phyloP scores from a whole-genome alignment of 345 rosid genomes.

The Euphorbia peplus region DNA sequence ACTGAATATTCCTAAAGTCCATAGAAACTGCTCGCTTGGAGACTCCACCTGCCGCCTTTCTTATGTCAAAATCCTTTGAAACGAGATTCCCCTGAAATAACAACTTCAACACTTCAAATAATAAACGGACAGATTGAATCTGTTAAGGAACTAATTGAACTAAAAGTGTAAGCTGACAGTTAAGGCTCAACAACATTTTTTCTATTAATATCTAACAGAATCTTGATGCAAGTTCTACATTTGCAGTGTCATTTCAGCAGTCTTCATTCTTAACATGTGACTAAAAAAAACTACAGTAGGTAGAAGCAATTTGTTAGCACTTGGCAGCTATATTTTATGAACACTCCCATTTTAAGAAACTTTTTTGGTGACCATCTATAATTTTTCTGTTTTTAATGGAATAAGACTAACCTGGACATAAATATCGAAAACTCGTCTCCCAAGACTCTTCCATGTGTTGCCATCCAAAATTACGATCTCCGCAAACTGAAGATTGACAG shows the following conservation, averaged over 20 bases:
- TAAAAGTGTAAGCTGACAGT: too few species aligned
- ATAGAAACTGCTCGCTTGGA: constrained; percentile 20
- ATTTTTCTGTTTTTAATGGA: too few species aligned
- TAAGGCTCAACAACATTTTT: too few species aligned
- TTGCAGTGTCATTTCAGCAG: too few species aligned
- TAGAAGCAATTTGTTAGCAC: too few species aligned
- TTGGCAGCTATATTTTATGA: not conserved
- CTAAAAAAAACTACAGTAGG: too few species aligned
- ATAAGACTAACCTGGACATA: constrained; percentile 44
- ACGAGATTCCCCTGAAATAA: constrained; percentile 28
- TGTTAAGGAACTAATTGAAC: not conserved
- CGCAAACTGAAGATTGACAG: constrained; percentile 45
- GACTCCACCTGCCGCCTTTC: constrained; percentile 30
- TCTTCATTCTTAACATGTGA: too few species aligned
- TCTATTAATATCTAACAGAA: too few species aligned
- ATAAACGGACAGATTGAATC: not conserved
- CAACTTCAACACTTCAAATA: not conserved
- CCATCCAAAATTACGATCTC: constrained; percentile 30
- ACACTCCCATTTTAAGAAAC: too few species aligned
- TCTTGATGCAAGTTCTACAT: too few species aligned
- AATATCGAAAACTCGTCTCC: constrained; percentile 49
- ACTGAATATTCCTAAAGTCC: constrained; percentile 7
- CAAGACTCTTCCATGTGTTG: constrained; percentile 40
- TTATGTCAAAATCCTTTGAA: constrained; percentile 34
- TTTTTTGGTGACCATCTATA: too few species aligned